A percentile compares a stretch with the other conserved stretches of the same genome.
phyloP scores from a whole-genome alignment of 345 rosid species.

The Capsella bursapastoris region DNA sequence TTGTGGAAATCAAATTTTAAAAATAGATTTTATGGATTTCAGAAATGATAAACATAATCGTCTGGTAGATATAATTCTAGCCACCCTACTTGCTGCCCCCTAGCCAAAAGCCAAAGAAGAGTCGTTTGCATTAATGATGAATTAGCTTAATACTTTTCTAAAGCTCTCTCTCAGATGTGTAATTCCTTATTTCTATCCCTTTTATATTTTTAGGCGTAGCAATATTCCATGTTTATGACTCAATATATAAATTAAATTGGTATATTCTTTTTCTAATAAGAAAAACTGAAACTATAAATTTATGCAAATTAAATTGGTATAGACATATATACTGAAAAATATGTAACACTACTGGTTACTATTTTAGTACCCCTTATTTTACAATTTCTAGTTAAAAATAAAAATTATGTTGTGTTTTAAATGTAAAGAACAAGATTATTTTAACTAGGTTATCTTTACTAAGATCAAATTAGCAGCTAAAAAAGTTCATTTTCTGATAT shows the following conservation, averaged over 20 bases:
- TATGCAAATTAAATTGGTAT: neutral
- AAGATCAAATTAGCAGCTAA: neutral
- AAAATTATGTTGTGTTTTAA: neutral
- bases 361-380: neutral
- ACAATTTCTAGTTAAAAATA: no score
- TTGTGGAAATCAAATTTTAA: neutral
- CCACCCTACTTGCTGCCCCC: conserved; percentile 35
- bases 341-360: neutral
- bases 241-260: neutral
- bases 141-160: neutral
- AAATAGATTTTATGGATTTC: neutral
- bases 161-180: neutral
- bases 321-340: neutral
- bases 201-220: neutral
- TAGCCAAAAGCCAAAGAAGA: conserved; percentile 31
- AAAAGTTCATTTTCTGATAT: neutral
- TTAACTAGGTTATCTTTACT: neutral
- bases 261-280: no score
- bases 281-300: neutral
- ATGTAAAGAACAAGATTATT: neutral
- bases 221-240: conserved; percentile 17
- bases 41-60: neutral
- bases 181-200: neutral
- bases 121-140: conserved; percentile 19
- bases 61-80: conserved; percentile 2